Conservation (phyloP, 1,139 yeast genomes). For the Saccharomyces uvarum region DNA sequence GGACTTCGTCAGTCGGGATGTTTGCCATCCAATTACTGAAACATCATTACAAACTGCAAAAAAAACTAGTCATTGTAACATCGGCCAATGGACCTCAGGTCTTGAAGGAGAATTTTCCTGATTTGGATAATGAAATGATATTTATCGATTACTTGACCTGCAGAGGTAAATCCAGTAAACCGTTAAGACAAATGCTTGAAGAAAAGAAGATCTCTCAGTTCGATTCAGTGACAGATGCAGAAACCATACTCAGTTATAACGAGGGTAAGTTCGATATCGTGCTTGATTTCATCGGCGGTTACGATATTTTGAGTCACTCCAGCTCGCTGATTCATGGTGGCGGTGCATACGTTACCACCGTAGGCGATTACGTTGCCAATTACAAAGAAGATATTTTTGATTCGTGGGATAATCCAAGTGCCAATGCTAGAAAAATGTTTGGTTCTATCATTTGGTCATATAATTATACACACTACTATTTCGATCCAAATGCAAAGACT, state of each 20-base stretch:
- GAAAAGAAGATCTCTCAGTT: conserved; percentile 25
- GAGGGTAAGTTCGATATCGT: conserved; percentile 39
- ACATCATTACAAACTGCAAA: conserved; percentile 37
- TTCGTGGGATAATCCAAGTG: conserved; percentile 34
- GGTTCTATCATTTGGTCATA: conserved; percentile 33
- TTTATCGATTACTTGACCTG: conserved; percentile 28
- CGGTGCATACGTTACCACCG: conserved; percentile 46
- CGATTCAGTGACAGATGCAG: conserved; percentile 24
- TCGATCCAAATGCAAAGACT: conserved; percentile 28
- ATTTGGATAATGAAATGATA: conserved; percentile 25
- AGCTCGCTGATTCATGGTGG: conserved; percentile 33
- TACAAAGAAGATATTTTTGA: conserved; percentile 34
- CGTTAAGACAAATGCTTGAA: conserved; percentile 24
- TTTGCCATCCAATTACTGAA: conserved; percentile 53
- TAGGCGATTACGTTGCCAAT: conserved; percentile 44
- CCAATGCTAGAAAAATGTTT: conserved; percentile 34
- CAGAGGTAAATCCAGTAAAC: conserved; percentile 27
- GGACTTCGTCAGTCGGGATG: conserved; percentile 65
- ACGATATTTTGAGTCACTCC: conserved; percentile 31
- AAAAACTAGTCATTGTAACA: conserved; percentile 40
- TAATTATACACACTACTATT: conserved; percentile 32
- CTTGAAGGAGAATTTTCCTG: conserved; percentile 25
- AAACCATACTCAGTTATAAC: conserved; percentile 23
- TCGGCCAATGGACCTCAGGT: conserved; percentile 33
- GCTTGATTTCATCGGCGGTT: conserved; percentile 46